Evolutionary conservation across 2,329 filamentous ascomycete genomes (phyloP).

Genomic region (Lomentospora prolificans): DNA sequence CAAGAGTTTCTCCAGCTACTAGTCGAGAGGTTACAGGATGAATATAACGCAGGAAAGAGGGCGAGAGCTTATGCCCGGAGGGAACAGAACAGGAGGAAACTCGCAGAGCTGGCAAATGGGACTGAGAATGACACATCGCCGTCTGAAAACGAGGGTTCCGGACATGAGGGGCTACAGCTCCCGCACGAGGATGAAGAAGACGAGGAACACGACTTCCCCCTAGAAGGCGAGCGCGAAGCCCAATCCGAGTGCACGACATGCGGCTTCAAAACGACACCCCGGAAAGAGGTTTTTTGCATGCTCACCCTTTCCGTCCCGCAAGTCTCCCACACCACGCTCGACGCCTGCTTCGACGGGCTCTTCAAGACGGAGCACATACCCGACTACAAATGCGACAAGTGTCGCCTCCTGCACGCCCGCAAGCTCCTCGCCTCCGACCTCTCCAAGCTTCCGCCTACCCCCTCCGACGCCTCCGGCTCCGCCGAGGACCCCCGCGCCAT

Average conservation of each 20-base stretch:
- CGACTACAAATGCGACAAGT: constrained; percentile 92
- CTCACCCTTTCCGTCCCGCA: constrained; percentile 87
- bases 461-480: constrained; percentile 29
- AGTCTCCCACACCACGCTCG: constrained; percentile 68
- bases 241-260: constrained; percentile 90
- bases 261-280: constrained; percentile 77
- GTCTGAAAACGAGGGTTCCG: constrained; percentile 10
- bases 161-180: constrained; percentile 10
- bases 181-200: constrained; percentile 21
- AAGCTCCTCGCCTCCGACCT: constrained; percentile 52
- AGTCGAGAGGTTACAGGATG: constrained; percentile 82
- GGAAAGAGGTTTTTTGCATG: constrained; percentile 78
- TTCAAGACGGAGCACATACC: constrained; percentile 95
- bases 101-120: constrained; percentile 15
- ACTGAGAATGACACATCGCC: constrained; percentile 8
- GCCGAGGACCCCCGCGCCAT: constrained; percentile 38
- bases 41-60: constrained; percentile 77
- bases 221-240: constrained; percentile 89
- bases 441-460: constrained; percentile 20
- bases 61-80: constrained; percentile 49
- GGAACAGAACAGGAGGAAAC: constrained; percentile 13
- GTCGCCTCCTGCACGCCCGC: constrained; percentile 73
- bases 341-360: constrained; percentile 83
- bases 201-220: constrained; percentile 68
- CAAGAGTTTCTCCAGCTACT: constrained; percentile 96